Evolutionary conservation across 257 asterid genomes (phyloP).

Genomic region (Solanum rostratum): DNA sequence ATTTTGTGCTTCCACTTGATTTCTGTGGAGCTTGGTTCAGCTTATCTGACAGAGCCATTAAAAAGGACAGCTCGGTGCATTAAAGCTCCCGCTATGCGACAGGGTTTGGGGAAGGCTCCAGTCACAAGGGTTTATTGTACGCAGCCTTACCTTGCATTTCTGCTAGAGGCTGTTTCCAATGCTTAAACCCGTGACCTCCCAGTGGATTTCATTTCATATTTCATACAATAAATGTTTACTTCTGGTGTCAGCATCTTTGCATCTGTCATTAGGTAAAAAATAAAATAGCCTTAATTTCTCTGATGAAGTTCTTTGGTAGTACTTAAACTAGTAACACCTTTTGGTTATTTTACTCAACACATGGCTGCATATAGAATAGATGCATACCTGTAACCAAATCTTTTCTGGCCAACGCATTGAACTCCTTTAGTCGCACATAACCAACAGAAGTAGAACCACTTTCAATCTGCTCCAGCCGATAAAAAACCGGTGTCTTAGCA

Average conservation of each 20-base stretch:
- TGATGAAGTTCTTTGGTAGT: background rate
- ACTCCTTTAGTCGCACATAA: conserved; percentile 92
- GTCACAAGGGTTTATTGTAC: no score
- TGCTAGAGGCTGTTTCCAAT: no score
- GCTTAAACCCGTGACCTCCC: no score
- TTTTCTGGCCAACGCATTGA: conserved; percentile 95
- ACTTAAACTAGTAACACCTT: background rate
- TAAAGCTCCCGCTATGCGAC: no score
- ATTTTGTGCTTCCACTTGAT: background rate
- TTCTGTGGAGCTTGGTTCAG: background rate
- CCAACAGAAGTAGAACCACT: conserved; percentile 57
- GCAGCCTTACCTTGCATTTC: no score
- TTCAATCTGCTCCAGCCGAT: conserved; percentile 66
- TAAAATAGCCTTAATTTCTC: background rate
- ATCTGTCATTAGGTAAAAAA: background rate
- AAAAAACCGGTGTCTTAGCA: conserved; percentile 89
- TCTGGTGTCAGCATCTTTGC: background rate
- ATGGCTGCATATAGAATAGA: background rate
- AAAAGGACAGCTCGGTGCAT: no score
- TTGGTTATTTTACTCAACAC: background rate
- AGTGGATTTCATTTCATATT: background rate
- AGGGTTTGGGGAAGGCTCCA: no score
- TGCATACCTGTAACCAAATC: conserved; percentile 77
- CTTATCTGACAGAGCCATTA: background rate
- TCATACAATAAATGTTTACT: background rate